Conservation (phyloP, 176 grass and related monocot genomes). For the Chrysopogon serrulatus region DNA sequence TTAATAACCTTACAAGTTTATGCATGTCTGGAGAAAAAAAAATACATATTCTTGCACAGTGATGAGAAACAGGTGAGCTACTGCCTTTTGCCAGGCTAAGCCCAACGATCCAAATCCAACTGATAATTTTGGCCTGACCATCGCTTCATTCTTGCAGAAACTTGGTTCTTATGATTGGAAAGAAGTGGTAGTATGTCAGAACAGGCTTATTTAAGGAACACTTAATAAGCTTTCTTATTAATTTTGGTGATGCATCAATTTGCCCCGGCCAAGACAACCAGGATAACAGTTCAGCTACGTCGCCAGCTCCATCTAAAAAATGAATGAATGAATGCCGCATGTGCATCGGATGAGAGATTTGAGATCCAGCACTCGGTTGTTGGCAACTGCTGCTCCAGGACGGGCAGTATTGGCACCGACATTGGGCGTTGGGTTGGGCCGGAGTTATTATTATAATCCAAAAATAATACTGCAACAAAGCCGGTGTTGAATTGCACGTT, state of each 20-base stretch:
- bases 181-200: background rate
- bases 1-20: background rate
- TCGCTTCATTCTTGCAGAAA: background rate
- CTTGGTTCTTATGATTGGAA: background rate
- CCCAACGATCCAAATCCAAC: background rate
- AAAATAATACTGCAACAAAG: background rate
- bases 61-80: background rate
- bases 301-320: background rate
- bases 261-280: background rate
- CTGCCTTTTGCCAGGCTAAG: background rate
- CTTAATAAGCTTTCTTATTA: background rate
- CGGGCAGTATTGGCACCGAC: background rate
- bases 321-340: background rate
- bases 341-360: background rate
- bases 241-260: background rate
- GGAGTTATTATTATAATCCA: background rate
- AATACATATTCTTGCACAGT: background rate
- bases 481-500: background rate
- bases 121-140: background rate
- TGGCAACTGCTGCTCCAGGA: background rate
- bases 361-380: background rate
- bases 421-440: background rate
- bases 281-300: background rate
- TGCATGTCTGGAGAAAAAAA: background rate
- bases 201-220: background rate